Evolutionary conservation across 352 stramenopile genomes (phyloP), one percentile per base, ranked within the genome.

Genomic region (Pythium insidiosum): DNA sequence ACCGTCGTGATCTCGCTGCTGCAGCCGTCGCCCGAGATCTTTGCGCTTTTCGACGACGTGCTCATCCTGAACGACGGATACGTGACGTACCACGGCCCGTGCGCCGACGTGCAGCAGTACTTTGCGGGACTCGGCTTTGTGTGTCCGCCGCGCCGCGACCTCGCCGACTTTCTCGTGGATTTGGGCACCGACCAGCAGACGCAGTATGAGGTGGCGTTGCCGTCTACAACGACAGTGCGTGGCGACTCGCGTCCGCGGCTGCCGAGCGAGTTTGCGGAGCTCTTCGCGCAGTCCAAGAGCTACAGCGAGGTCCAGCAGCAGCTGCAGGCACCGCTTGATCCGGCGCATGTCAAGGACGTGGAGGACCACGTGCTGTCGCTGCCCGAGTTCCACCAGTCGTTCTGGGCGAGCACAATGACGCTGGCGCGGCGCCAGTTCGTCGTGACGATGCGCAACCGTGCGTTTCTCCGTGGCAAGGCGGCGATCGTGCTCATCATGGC

Each of bases 261-360:
- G 12, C 34, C 54, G 0, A 24, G 28, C 20, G 53, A 68, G 38
- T 68, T 63, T 36, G 59, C 50, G 4, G 38, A 58, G 11, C 16
- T 37, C 20, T 68, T 58, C n/a, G 42, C 45, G 16, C 30, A 26
- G 11, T 68, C 59, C 1, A 1, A 5, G 1, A 43, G 53, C 29
- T 51, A 63, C 43, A 5, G 49, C 15, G 6, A 15, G 11, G 63
- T 63, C 18, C 30, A 84, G 7, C 85, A 86, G 6, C 76, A 92
- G 58, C 76, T 89, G n/a, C 85, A 86, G 29, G 65, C 64, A 11
- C 59, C 94, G 11, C 96, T 96, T 58, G 86, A 97, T 56, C 71
- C 95, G 22, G 39, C 93, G 1, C 76, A 94, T 18, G 35, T 97
- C 16, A 39, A 96, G 19, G 73, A 84, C 51, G 55, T 84, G 24